Conservation (phyloP, 2,329 filamentous ascomycete species). For the Colletotrichum nymphaeae region DNA sequence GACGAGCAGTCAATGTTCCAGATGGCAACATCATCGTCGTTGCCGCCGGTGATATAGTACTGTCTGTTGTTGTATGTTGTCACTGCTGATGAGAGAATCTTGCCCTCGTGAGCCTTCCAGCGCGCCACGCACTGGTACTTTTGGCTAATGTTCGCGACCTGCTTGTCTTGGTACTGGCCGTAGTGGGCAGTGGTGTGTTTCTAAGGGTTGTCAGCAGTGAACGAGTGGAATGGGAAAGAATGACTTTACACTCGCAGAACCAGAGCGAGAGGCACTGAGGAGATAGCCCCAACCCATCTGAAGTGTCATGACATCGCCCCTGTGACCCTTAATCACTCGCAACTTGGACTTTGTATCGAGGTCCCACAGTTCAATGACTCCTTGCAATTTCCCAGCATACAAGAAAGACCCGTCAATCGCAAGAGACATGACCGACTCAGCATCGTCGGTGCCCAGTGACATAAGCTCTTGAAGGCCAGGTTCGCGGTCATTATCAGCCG, state of each 20-base stretch:
- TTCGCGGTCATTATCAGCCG: slow-evolving; percentile 62
- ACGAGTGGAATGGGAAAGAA: too few relatives aligned
- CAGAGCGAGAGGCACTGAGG: slow-evolving; percentile 90
- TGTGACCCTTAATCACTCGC: slow-evolving; percentile 84
- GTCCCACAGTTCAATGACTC: slow-evolving; percentile 96
- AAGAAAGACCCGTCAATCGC: slow-evolving; percentile 91
- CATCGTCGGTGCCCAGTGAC: slow-evolving; percentile 70
- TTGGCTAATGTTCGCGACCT: slow-evolving; percentile 71
- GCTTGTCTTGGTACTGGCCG: slow-evolving; percentile 62
- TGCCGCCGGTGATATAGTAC: slow-evolving; percentile 95
- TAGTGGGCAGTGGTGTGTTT: slow-evolving; percentile 77
- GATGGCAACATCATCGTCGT: slow-evolving; percentile 88
- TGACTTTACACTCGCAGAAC: slow-evolving; percentile 73
- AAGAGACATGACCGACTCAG: slow-evolving; percentile 78
- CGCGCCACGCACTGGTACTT: slow-evolving; percentile 83
- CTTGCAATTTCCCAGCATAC: slow-evolving; percentile 89
- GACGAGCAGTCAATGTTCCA: slow-evolving; percentile 74
- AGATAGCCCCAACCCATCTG: slow-evolving; percentile 87
- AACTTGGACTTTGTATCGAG: slow-evolving; percentile 93
- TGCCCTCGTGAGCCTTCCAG: slow-evolving; percentile 87
- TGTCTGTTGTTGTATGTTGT: slow-evolving; percentile 76
- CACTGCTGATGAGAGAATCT: slow-evolving; percentile 86
- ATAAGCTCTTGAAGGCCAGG: slow-evolving; percentile 78
- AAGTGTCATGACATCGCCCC: slow-evolving; percentile 86
- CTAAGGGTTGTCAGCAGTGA: slow-evolving; percentile 48